Conservation (phyloP, 2,329 filamentous ascomycete species). For the Cryoendolithus antarcticus region DNA sequence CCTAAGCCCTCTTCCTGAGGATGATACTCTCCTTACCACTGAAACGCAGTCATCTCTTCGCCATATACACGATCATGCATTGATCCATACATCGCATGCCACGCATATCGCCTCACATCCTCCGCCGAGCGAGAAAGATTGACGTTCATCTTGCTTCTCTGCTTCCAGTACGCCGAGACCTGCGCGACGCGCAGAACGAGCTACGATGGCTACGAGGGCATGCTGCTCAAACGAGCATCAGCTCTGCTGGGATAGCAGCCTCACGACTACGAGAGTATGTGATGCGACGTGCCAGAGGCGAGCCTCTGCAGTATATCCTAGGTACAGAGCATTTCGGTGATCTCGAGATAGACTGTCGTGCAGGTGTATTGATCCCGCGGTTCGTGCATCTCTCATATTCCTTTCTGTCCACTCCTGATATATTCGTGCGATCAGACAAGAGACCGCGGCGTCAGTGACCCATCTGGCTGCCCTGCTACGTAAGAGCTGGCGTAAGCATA, state of each 20-base stretch:
- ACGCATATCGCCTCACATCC: slow-evolving; percentile 17
- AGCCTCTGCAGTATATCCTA: slow-evolving; percentile 80
- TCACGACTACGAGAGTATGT: slow-evolving; percentile 9
- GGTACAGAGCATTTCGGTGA: slow-evolving; percentile 79
- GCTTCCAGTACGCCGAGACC: slow-evolving; percentile 50
- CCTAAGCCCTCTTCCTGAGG: too few relatives aligned
- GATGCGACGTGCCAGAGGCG: slow-evolving; percentile 43
- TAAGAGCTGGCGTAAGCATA: slow-evolving; percentile 3
- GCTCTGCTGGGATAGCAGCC: slow-evolving; percentile 8
- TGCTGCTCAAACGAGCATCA: slow-evolving; percentile 17
- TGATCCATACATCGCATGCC: slow-evolving; percentile 14
- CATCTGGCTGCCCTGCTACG: slow-evolving; percentile 21
- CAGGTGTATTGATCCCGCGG: slow-evolving; percentile 77
- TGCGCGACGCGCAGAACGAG: slow-evolving; percentile 55
- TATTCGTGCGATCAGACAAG: slow-evolving; percentile 24
- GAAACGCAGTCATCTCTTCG: too few relatives aligned
- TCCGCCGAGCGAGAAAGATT: slow-evolving; percentile 15
- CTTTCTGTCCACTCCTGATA: slow-evolving; percentile 5
- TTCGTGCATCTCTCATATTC: slow-evolving; percentile 20
- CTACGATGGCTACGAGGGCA: slow-evolving; percentile 61
- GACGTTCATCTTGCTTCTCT: slow-evolving; percentile 42
- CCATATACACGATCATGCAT: not conserved
- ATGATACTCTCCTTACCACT: too few relatives aligned
- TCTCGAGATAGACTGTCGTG: slow-evolving; percentile 63
- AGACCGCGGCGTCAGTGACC: slow-evolving; percentile 32